phyloP scores from a whole-genome alignment of 306 rosid genomes.

The Quercus cerris region DNA sequence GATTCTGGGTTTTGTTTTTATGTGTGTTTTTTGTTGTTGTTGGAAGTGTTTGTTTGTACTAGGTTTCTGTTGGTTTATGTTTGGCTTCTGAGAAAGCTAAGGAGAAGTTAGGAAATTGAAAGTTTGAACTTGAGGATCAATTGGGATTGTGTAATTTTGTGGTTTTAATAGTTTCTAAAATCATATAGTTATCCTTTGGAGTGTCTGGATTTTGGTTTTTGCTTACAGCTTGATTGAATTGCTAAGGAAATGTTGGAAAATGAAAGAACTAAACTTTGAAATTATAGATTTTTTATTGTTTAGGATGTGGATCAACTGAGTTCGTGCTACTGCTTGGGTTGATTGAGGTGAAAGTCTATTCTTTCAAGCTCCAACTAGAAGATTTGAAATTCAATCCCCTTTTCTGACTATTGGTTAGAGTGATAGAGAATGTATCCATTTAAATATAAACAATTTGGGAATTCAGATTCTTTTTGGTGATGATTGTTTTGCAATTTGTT shows the following conservation, averaged over 20 bases:
- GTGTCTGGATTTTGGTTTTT: slow-evolving; percentile 17
- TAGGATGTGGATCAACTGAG: slow-evolving; percentile 1
- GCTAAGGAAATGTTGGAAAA: not conserved
- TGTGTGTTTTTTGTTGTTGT: not conserved
- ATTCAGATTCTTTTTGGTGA: not conserved
- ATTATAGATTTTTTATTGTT: not conserved
- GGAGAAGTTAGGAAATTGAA: not conserved
- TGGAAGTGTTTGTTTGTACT: not conserved
- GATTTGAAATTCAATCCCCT: not conserved
- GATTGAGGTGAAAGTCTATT: not conserved
- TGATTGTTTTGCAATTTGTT: not conserved
- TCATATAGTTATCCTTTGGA: not conserved
- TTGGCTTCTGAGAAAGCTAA: not conserved
- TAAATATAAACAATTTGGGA: not conserved
- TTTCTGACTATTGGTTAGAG: not conserved
- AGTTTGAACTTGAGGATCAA: not conserved
- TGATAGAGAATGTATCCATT: slow-evolving; percentile 4
- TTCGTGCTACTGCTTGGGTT: slow-evolving; percentile 11
- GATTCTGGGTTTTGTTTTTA: not conserved
- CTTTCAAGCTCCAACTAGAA: not conserved
- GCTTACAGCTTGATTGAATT: not conserved
- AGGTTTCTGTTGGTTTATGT: not conserved
- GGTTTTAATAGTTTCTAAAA: slow-evolving; percentile 10
- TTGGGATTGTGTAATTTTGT: not conserved
- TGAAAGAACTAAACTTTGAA: not conserved